Conservation (phyloP, 257 asterid species). For the Capsicum pubescens region DNA sequence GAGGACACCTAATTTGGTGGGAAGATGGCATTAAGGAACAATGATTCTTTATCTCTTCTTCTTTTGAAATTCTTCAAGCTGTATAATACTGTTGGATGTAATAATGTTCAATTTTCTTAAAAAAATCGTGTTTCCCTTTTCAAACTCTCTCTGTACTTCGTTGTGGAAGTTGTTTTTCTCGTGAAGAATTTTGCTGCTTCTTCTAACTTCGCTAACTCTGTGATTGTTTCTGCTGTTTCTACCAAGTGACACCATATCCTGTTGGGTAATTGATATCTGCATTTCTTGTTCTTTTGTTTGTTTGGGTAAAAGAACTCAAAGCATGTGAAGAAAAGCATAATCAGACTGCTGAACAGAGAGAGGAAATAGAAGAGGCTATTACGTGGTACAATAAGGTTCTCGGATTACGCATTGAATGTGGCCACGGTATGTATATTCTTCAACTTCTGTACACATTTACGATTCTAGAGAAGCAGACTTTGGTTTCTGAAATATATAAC, state of each 20-base stretch:
- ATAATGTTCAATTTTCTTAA: background rate
- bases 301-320: conserved; percentile 52
- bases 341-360: conserved; percentile 52
- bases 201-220: conserved; percentile 1
- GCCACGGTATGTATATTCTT: conserved; percentile 62
- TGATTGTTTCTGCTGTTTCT: background rate
- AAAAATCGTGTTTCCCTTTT: background rate
- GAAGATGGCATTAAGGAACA: background rate
- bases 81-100: background rate
- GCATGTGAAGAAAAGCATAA: conserved; percentile 58
- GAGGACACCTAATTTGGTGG: background rate
- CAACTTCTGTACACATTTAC: background rate
- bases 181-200: background rate
- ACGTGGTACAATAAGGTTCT: conserved; percentile 88
- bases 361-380: conserved; percentile 80
- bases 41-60: background rate
- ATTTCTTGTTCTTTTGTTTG: conserved; percentile 32
- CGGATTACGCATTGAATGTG: conserved; percentile 86
- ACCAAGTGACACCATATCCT: conserved; percentile 22
- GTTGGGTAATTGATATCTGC: conserved; percentile 15
- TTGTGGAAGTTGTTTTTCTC: background rate
- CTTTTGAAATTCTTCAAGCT: background rate
- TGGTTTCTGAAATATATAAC: conserved; percentile 13
- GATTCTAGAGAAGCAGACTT: background rate
- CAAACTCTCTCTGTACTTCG: background rate